Base-by-base conservation (phyloP, 2,329 filamentous ascomycete species). In the Colletotrichum orchidophilum region DNA sequence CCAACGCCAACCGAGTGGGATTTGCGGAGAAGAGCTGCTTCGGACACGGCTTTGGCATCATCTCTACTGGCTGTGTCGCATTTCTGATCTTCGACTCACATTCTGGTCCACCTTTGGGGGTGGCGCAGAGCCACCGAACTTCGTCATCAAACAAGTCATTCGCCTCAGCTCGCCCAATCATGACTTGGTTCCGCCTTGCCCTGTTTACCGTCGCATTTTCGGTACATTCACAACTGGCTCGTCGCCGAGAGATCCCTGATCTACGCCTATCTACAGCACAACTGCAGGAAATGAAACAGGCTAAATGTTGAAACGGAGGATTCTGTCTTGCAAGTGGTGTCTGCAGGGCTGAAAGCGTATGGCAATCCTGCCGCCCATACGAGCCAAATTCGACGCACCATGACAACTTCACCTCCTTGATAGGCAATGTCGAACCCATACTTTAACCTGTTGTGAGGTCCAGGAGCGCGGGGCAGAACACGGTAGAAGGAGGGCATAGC, bases 211-310 rank as follows among this genome's bases (percentile, higher is more conserved):
- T 67, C 50, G 35, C 67, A 42, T 35, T 52, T 50, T 12, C 21
- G 35, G 50, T 49, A 57, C 49, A 29, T 27, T 42, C 13, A 21
- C 21, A 60, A 39, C 39, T 55, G n/a, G 27, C 54, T 59, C 42
- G 54, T 62, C 57, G 42, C 21, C 29, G 11, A 18, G 31, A 67
- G 39, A 50, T 52, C 55, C 42, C 33, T 27, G 52, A 58, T 68
- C n/a, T 53, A 42, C 64, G 21, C 31, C n/a, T 42, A 42, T 46
- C 60, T 46, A 29, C 52, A 52, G 55, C 35, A 62, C 21, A 35
- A 31, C 42, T 71, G 57, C 63, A 71, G 57, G n/a, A 57, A 49
- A 21, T 68, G 58, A 71, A 71, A 71, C 63, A 68, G 39, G 31
- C 63, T 68, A 68, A 63, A 15, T 26, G 39, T 42, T 63, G 57